Base-by-base conservation (phyloP, 495 filamentous ascomycete species). In the Penicillium cosmopolitanum region DNA sequence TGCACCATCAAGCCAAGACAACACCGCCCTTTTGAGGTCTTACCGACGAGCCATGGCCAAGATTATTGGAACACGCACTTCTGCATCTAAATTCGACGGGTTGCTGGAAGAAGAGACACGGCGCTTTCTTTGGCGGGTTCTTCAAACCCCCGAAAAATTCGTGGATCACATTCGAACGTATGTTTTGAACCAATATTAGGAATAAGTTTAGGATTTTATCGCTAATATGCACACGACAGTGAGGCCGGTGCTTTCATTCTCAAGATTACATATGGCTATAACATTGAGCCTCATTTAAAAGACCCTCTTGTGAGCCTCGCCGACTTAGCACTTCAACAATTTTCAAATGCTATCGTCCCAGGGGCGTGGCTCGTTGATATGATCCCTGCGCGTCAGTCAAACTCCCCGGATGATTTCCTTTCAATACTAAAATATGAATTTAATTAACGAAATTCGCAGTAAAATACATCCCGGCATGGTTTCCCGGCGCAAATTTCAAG, bases 221-320 rank as follows among this genome's bases (percentile, higher is more conserved):
- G 23, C 48, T 35, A 51, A 31, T 5, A 33, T 13, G 36, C 35
- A n/a, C 28, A 60, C 19, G 2, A 18, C 35, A 79, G 73, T 28
- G 69, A 73, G 40, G 70, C 77, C 5, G 81, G 76, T 9, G 67
- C 74, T 8, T 59, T 80, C 11, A 78, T 84, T 9, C 58, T 84
- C 1, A 80, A 80, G 31, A 74, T 80, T 4, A 60, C 65, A 3
- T 85, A 84, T 54, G 81, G 80, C 15, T 84, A 85, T 58, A 76
- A 67, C 0, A 71, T 73, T 11, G 78, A 80, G 51, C 64, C 68
- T 5, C 66, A 76, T 35, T 56, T 42, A 2, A 42, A 50, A 0
- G 82, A 85, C 60, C 73, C 76, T 15, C 61, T 85, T 10, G 68
- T 84, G 7, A 52, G 70, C 19, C 31, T 79, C 46, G 73, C 70